phyloP scores from a whole-genome alignment of 2,329 filamentous ascomycete genomes.

The Decorospora gaudefroyi region DNA sequence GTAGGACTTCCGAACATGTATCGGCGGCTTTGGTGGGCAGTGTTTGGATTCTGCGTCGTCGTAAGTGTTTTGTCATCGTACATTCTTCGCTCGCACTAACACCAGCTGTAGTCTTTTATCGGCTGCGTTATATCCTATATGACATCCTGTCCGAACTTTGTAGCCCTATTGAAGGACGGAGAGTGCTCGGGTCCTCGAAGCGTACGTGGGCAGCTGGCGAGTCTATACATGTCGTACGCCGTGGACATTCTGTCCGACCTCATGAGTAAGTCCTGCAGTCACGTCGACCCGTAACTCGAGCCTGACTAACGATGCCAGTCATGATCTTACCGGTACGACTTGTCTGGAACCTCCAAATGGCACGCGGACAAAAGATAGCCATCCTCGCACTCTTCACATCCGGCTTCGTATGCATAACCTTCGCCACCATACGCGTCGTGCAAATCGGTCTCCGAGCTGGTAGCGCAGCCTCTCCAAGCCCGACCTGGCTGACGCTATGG shows the following conservation, averaged over 20 bases:
- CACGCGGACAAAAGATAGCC: slow-evolving; percentile 40
- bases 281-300: background rate
- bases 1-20: slow-evolving; percentile 34
- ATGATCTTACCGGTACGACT: slow-evolving; percentile 47
- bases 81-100: background rate
- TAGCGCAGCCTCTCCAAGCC: slow-evolving; percentile 30
- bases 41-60: slow-evolving; percentile 42
- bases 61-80: slow-evolving; percentile 22
- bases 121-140: slow-evolving; percentile 39
- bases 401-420: slow-evolving; percentile 29
- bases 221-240: slow-evolving; percentile 41
- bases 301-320: slow-evolving; percentile 31
- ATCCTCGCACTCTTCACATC: slow-evolving; percentile 36
- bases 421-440: slow-evolving; percentile 35
- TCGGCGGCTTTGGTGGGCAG: slow-evolving; percentile 45
- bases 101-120: slow-evolving; percentile 35
- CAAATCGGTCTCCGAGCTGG: slow-evolving; percentile 35
- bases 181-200: slow-evolving; percentile 34
- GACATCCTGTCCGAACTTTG: slow-evolving; percentile 37
- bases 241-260: slow-evolving; percentile 45
- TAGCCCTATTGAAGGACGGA: slow-evolving; percentile 42
- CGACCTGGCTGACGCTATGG: slow-evolving; percentile 46
- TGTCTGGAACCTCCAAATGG: slow-evolving; percentile 46
- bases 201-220: slow-evolving; percentile 34
- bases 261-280: slow-evolving; percentile 31